Percentiles rank a stretch among this genome's conserved stretches.
phyloP scores from a whole-genome alignment of 2,329 filamentous ascomycete species.

The Penicillium brasilianum region DNA sequence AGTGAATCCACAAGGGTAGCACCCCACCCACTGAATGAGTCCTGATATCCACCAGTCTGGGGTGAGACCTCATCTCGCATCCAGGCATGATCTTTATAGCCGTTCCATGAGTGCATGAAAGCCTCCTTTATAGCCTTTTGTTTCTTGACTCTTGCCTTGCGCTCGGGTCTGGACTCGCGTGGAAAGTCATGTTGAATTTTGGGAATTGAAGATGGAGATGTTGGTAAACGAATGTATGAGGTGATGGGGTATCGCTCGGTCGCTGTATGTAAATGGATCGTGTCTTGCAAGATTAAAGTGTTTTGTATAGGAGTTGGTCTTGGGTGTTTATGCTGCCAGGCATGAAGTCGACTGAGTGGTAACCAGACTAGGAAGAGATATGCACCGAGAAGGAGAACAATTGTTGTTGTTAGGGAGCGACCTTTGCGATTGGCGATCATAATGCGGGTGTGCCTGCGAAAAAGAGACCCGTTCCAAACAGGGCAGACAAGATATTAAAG shows the following conservation, averaged over 20 bases:
- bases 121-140: conserved; percentile 72
- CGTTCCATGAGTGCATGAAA: conserved; percentile 78
- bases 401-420: conserved; percentile 23
- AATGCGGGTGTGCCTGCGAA: conserved; percentile 15
- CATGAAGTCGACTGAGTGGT: conserved; percentile 14
- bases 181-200: conserved; percentile 76
- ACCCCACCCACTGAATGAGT: conserved; percentile 91
- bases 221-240: conserved; percentile 73
- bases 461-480: background rate
- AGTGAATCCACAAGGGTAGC: conserved; percentile 83
- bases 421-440: conserved; percentile 34
- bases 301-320: conserved; percentile 22
- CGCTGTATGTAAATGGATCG: conserved; percentile 71
- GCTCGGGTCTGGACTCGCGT: conserved; percentile 63
- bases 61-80: conserved; percentile 85
- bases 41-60: conserved; percentile 68
- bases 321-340: conserved; percentile 19
- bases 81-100: conserved; percentile 82
- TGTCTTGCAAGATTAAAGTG: conserved; percentile 13
- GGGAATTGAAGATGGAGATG: conserved; percentile 72
- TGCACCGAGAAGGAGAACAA: conserved; percentile 23
- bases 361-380: conserved; percentile 31
- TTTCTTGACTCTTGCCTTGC: conserved; percentile 66
- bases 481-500: background rate
- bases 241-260: conserved; percentile 78